Evolutionary conservation across 768 basidiomycete species (phyloP), one percentile per base, ranked within the genome.

Genomic region (Hericium rajendrae): DNA sequence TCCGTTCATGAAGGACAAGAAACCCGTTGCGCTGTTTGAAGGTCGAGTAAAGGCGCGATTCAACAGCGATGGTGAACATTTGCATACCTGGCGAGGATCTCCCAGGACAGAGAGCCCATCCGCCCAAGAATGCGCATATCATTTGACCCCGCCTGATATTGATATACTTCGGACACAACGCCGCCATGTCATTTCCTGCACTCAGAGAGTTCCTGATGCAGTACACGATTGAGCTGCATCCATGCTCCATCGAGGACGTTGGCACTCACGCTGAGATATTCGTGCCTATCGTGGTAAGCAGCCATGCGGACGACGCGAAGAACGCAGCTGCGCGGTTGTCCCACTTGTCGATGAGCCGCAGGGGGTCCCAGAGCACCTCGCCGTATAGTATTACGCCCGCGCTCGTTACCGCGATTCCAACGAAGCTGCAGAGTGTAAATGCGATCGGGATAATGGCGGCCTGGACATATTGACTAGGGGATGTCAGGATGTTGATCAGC

Each of bases 51-150:
- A 15, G 13, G n/a, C 22, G 32, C 32, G 32, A 32, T 4, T 18
- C 16, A 18, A 59, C 63, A 53, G 65, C 56, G 16, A 51, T 63
- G 40, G 51, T 58, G 55, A 53, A 59, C 67, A 10, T 32, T 32
- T 32, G 32, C 32, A 26, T 65, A 73, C 59, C 69, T 75, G 16
- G 76, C 75, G 37, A 94, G 73, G 55, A 94, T 91, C 70, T 91
- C 83, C 92, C 91, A 94, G 91, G 90, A 60, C 81, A 83, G n/a
- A 91, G 69, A 0, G 78, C 82, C 91, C 92, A 94, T 0, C 89
- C 89, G 3, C 91, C 91, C 5, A 94, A 66, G 50, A 94, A 55
- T 0, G 89, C 88, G 60, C 89, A 92, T 38, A 94, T 73, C 59
- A 89, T 70, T 62, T 75, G 74, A 1, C 93, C 93, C 10, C 92